Evolutionary conservation across 108 stramenopile species (phyloP), one percentile per base, ranked within the genome.

Genomic region (Conticribra guillardii): DNA sequence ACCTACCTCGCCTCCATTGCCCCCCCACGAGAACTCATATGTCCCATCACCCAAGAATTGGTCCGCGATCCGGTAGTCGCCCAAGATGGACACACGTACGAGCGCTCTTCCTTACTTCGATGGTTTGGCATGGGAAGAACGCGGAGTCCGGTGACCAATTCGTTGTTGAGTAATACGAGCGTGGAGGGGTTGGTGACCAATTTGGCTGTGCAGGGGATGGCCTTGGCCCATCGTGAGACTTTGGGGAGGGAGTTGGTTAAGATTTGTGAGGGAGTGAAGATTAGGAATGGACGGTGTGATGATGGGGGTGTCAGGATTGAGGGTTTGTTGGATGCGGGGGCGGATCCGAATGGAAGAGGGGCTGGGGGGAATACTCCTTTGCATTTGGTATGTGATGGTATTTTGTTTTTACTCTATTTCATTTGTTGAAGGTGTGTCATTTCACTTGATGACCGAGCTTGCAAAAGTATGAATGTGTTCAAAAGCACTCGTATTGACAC

Each of bases 41-140:
- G 86, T 58, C 86, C 86, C 44, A 82, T 87, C 21, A 85, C 87
- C 0, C 76, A 81, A 60, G 84, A 85, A 49, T 19, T 83, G 15
- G 55, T 88, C 19, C 31, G 30, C 16, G 83, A 85, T 69, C 87
- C 87, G 18, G 83, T 88, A 0, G 59, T 79, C 2, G 76, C 74
- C 48, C 23, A 67, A 26, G 73, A 84, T 56, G 87, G 87, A 3
- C 82, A 88, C 45, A 84, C 76, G 56, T 88, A 82, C 69, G 87
- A 88, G 41, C 81, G 87, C 0, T 52, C 51, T 14, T 75, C 73
- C 0, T 31, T 80, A 2, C 26, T 69, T 14, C 69, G 67, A 33
- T 80, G 79, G 79, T 75, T 80, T 29, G 24, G 44, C 31, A 71
- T 65, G 74, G 79, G 79, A 8, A 23, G 57, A 11, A 60, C 26